Evolutionary conservation across 257 asterid genomes (phyloP).

Genomic region (Perilla frutescens): DNA sequence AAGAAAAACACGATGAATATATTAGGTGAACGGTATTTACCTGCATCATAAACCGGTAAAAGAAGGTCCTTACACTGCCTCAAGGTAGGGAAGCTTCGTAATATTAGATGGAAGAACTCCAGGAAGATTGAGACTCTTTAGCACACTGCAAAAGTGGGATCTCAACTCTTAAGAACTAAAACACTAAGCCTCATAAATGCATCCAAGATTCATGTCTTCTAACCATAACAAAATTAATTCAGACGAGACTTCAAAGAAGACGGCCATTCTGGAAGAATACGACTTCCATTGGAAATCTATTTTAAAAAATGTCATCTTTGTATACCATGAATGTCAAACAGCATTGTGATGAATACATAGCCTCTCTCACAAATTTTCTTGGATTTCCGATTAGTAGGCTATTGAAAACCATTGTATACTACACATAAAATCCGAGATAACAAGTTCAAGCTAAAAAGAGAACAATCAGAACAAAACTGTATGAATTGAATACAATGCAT

Average conservation of each 20-base stretch:
- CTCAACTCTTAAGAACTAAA: not conserved
- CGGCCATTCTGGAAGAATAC: not conserved
- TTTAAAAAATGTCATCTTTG: not conserved
- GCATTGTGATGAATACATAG: not conserved
- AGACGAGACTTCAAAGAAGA: not conserved
- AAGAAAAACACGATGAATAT: constrained; percentile 29
- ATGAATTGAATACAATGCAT: not conserved
- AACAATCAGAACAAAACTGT: not conserved
- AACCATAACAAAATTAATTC: not conserved
- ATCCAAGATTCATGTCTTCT: not conserved
- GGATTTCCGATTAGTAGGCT: not conserved
- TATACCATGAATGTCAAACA: not conserved
- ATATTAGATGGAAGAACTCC: constrained; percentile 72
- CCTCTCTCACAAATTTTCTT: not conserved
- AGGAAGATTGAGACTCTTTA: constrained; percentile 70
- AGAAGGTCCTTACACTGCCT: constrained; percentile 55
- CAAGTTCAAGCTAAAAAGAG: not conserved
- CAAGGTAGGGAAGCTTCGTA: constrained; percentile 66
- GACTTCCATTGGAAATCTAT: not conserved
- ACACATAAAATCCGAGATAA: not conserved
- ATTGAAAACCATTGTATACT: not conserved
- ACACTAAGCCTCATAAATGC: not conserved
- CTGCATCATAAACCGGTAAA: constrained; percentile 10
- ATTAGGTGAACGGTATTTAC: constrained; percentile 20
- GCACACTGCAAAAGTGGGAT: constrained; percentile 54